Conservation (phyloP, 1,284 basidiomycete genomes). For the Ganoderma boninense region DNA sequence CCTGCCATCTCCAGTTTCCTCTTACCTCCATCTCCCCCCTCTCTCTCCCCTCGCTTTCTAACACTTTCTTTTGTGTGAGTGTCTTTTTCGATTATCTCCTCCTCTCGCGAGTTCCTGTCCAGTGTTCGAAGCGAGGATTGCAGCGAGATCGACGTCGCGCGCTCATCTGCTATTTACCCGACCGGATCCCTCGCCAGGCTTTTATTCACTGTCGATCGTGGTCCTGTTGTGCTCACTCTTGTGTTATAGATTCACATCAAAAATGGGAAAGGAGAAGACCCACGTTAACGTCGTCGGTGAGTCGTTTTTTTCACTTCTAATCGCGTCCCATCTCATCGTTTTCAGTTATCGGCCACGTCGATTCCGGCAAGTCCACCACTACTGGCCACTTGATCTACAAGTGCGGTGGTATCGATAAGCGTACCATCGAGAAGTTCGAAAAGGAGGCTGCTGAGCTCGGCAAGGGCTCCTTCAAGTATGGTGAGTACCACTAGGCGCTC, state of each 20-base stretch:
- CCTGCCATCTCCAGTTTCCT: constrained; percentile 40
- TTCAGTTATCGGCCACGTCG: constrained; percentile 95
- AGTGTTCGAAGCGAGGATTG: constrained; percentile 20
- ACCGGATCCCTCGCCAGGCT: constrained; percentile 15
- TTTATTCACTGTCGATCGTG: constrained; percentile 9
- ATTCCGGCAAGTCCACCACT: constrained; percentile 99
- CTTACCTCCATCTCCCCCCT: constrained; percentile 46
- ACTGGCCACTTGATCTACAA: constrained; percentile 99
- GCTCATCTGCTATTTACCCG: constrained; percentile 32
- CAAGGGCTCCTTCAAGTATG: constrained; percentile 99
- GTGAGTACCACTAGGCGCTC: constrained; percentile 52
- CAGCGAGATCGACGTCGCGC: constrained; percentile 24
- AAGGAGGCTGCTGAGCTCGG: constrained; percentile 99
- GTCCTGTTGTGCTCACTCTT: constrained; percentile 15
- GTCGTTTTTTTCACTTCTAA: constrained; percentile 40
- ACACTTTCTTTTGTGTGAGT: constrained; percentile 45
- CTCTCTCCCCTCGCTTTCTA: constrained; percentile 41
- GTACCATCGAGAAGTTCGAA: constrained; percentile 99
- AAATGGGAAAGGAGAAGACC: constrained; percentile 91
- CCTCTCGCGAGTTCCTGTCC: constrained; percentile 18
- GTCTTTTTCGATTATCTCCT: constrained; percentile 11
- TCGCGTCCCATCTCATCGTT: constrained; percentile 23
- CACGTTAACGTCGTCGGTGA: constrained; percentile 94
- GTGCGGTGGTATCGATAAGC: constrained; percentile 99
- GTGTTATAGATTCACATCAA: constrained; percentile 40